phyloP scores from a whole-genome alignment of 225 moss, liverwort and hornwort genomes.

The Polytrichum formosum region DNA sequence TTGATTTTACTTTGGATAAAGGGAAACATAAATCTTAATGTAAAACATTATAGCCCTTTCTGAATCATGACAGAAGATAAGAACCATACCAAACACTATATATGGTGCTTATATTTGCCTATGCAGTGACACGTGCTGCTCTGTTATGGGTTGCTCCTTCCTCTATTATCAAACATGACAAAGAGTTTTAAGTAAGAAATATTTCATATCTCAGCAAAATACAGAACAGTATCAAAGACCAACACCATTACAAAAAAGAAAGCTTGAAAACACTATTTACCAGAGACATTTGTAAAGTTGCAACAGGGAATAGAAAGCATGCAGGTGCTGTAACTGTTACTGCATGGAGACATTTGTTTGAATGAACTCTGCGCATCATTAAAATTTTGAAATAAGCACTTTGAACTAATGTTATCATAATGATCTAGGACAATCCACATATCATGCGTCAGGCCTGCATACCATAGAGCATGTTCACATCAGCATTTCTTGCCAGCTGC shows the following conservation, averaged over 20 bases:
- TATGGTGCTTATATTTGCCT: constrained; percentile 63
- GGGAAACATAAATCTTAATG: too few relatives aligned
- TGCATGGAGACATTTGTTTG: constrained; percentile 94
- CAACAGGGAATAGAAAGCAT: constrained; percentile 81
- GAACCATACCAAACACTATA: constrained; percentile 74
- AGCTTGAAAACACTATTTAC: constrained; percentile 27
- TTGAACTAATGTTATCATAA: too few relatives aligned
- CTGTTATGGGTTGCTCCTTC: constrained; percentile 51
- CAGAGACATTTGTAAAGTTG: constrained; percentile 71
- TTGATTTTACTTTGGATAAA: too few relatives aligned
- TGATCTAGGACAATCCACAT: too few relatives aligned
- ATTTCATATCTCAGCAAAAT: too few relatives aligned
- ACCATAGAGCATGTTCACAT: constrained; percentile 26
- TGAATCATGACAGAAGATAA: constrained; percentile 78
- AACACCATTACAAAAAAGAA: too few relatives aligned
- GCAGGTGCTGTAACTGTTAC: constrained; percentile 77
- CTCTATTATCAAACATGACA: constrained; percentile 45
- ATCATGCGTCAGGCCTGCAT: too few relatives aligned
- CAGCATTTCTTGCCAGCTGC: constrained; percentile 77
- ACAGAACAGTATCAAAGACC: too few relatives aligned
- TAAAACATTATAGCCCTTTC: too few relatives aligned
- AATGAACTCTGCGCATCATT: constrained; percentile 51
- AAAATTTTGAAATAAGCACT: too few relatives aligned
- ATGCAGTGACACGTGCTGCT: constrained; percentile 62
- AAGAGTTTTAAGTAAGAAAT: too few relatives aligned